Conservation (phyloP, 192 early-diverging fungal genomes). For the Coemansia biformis region DNA sequence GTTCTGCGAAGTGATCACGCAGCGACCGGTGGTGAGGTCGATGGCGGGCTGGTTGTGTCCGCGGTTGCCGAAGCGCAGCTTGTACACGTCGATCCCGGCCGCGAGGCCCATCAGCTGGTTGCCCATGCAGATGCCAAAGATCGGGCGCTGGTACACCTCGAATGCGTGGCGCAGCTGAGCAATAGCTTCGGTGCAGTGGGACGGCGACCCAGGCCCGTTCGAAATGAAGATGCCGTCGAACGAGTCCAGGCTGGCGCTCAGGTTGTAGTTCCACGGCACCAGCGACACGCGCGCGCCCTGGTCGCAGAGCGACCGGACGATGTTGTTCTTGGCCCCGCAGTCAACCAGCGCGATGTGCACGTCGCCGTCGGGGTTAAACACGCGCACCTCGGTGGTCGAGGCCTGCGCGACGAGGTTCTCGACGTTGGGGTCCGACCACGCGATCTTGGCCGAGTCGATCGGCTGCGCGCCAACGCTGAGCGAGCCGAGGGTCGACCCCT, state of each 20-base stretch:
- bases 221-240: conserved; percentile 90
- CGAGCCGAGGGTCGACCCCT: conserved; percentile 80
- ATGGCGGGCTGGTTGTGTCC: conserved; percentile 94
- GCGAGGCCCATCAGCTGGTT: conserved; percentile 88
- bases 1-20: conserved; percentile 94
- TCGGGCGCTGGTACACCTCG: conserved; percentile 61
- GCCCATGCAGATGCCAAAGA: conserved; percentile 98
- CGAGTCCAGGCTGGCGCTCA: conserved; percentile 53
- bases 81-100: conserved; percentile 79
- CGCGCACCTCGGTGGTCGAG: conserved; percentile 62
- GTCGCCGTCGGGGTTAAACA: conserved; percentile 73
- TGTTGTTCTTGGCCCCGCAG: conserved; percentile 93
- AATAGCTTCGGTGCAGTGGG: conserved; percentile 61
- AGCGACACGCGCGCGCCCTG: conserved; percentile 82
- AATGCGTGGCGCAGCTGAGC: conserved; percentile 61
- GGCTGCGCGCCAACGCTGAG: conserved; percentile 58
- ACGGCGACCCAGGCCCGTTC: conserved; percentile 88
- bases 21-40: conserved; percentile 67
- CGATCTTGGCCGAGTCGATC: conserved; percentile 19
- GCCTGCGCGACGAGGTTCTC: conserved; percentile 76
- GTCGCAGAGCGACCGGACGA: conserved; percentile 72
- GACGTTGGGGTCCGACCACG: conserved; percentile 66
- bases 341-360: conserved; percentile 77
- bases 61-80: conserved; percentile 91
- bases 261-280: conserved; percentile 81